These are phyloP conservation scores for Alternaria novae-zelandiae DNA, from an alignment of 2,329 filamentous ascomycete species.

Conservation along the genomic window DNA sequence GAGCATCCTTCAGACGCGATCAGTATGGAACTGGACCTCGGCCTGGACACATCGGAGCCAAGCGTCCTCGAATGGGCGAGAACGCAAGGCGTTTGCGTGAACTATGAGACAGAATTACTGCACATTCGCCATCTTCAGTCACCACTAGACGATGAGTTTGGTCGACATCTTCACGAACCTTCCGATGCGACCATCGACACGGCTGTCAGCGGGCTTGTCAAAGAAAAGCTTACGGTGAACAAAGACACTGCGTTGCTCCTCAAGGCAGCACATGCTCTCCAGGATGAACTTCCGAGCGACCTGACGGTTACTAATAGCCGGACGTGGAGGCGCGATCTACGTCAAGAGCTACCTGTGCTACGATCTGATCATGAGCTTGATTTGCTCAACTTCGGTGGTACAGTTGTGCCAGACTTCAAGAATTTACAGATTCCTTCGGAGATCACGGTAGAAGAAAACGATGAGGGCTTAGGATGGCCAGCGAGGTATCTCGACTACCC, in stretches of 20 bases:
- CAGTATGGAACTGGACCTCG: conserved; percentile 19
- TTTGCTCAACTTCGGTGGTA: conserved; percentile 47
- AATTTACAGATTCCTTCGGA: conserved; percentile 45
- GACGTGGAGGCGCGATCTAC: conserved; percentile 38
- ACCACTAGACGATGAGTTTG: conserved; percentile 14
- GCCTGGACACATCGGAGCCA: conserved; percentile 32
- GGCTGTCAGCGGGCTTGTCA: conserved; percentile 20
- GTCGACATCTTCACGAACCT: conserved; percentile 30
- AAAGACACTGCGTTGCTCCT: conserved; percentile 40
- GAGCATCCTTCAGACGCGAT: not conserved
- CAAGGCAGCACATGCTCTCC: conserved; percentile 20
- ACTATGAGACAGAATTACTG: conserved; percentile 44
- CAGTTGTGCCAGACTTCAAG: conserved; percentile 30
- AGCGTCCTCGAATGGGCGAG: conserved; percentile 57
- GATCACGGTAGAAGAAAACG: conserved; percentile 47
- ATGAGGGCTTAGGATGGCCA: conserved; percentile 54
- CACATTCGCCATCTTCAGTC: conserved; percentile 14
- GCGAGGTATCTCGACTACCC: conserved; percentile 40
- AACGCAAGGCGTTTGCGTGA: conserved; percentile 50
- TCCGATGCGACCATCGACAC: conserved; percentile 18
- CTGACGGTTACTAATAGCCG: conserved; percentile 9
- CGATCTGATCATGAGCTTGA: conserved; percentile 55
- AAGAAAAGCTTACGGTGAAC: conserved; percentile 37
- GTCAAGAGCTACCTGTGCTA: conserved; percentile 56
- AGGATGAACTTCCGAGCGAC: not conserved